A percentile compares a stretch with the other conserved stretches of the same genome.
Conservation (phyloP, 768 basidiomycete genomes). For the Termitomyces sp. region DNA sequence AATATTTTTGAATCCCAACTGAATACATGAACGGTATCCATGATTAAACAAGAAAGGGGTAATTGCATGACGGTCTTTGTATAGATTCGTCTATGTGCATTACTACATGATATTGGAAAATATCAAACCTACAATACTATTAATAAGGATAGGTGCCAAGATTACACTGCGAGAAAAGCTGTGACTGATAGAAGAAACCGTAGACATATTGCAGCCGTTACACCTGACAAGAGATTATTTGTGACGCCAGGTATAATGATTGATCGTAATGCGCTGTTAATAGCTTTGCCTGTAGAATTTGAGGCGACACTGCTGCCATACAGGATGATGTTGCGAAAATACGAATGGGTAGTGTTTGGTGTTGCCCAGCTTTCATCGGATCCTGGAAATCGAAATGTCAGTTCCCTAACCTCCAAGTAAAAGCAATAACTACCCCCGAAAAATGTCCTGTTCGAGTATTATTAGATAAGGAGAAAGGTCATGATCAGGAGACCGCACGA, state of each 20-base stretch:
- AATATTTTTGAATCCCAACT: neutral
- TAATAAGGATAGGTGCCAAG: neutral
- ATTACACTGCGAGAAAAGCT: neutral
- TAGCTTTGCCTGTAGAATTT: constrained; percentile 33
- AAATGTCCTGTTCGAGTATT: constrained; percentile 50
- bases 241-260: neutral
- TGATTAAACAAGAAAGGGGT: too few species aligned
- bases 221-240: neutral
- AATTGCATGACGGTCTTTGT: too few species aligned
- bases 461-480: neutral
- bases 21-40: neutral
- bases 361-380: constrained; percentile 72
- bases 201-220: constrained; percentile 3
- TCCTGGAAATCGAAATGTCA: constrained; percentile 28
- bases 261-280: constrained; percentile 17
- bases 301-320: constrained; percentile 54
- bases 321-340: constrained; percentile 70
- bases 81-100: too few species aligned
- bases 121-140: neutral
- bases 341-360: constrained; percentile 59
- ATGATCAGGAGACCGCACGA: constrained; percentile 42
- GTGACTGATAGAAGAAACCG: neutral
- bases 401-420: neutral
- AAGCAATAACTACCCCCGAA: constrained; percentile 54
- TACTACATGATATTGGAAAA: neutral